Conservation (phyloP, 352 stramenopile genomes). For the Thalassiosira pacifica region DNA sequence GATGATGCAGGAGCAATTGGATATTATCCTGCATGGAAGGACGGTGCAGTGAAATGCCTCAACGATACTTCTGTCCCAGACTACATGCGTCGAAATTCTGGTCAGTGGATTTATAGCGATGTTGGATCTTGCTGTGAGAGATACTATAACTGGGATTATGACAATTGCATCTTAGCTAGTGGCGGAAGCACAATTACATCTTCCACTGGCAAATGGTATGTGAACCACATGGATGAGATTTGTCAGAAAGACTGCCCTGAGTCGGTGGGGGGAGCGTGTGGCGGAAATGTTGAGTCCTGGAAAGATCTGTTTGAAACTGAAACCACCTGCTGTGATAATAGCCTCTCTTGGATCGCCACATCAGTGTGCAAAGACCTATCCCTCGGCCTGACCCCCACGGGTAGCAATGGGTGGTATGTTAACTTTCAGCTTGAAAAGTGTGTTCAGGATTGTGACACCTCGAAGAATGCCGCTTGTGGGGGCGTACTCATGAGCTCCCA, state of each 20-base stretch:
- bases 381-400: neutral
- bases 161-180: slow-evolving; percentile 18
- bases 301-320: slow-evolving; percentile 12
- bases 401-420: slow-evolving; percentile 26
- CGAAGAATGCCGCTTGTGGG: slow-evolving; percentile 4
- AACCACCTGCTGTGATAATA: slow-evolving; percentile 30
- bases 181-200: neutral
- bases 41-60: slow-evolving; percentile 15
- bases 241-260: slow-evolving; percentile 37
- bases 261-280: slow-evolving; percentile 13
- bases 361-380: slow-evolving; percentile 28
- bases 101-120: slow-evolving; percentile 35
- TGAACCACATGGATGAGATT: slow-evolving; percentile 14
- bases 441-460: slow-evolving; percentile 8
- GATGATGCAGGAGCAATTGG: neutral
- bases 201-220: slow-evolving; percentile 39
- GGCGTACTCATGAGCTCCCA: slow-evolving; percentile 15
- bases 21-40: slow-evolving; percentile 46
- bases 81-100: slow-evolving; percentile 25
- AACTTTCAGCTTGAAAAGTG: slow-evolving; percentile 1
- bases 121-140: slow-evolving; percentile 23
- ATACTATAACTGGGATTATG: slow-evolving; percentile 32
- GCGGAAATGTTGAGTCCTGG: slow-evolving; percentile 27
- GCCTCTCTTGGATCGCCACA: slow-evolving; percentile 23
- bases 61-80: slow-evolving; percentile 32